These are phyloP conservation scores for Aspergillus alliaceus DNA, from an alignment of 2,329 filamentous ascomycete genomes.

Conservation along the genomic window DNA sequence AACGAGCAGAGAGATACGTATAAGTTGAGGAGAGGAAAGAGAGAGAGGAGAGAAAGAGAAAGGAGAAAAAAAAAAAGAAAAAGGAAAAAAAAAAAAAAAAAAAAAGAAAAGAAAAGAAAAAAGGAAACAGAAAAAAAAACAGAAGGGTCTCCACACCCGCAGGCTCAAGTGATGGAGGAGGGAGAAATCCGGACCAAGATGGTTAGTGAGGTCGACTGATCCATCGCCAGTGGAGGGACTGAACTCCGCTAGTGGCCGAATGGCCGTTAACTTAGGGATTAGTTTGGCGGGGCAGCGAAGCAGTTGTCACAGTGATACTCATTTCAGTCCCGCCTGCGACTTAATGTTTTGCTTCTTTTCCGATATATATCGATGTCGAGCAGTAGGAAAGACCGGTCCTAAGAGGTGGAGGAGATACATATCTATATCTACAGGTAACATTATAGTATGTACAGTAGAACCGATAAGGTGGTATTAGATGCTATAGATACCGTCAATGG, in stretches of 20 bases:
- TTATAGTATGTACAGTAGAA: no score
- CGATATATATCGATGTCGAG: neutral
- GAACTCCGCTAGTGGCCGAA: constrained; percentile 1
- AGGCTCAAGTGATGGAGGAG: neutral
- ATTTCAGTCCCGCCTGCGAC: neutral
- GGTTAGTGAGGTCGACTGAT: constrained; percentile 1
- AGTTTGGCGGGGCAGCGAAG: constrained; percentile 8
- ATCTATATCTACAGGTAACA: no score
- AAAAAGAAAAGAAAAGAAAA: neutral
- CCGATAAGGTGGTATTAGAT: no score
- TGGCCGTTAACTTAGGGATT: constrained; percentile 1
- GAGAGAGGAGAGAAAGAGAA: constrained; percentile 12
- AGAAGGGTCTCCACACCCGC: neutral
- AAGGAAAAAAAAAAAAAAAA: neutral
- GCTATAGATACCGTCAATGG: no score
- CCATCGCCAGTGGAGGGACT: neutral
- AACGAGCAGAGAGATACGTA: constrained; percentile 1
- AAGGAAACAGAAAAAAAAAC: constrained; percentile 6
- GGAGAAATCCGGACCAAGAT: neutral
- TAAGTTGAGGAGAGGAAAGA: constrained; percentile 8
- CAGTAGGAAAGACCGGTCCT: no score
- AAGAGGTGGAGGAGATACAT: no score
- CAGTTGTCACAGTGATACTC: constrained; percentile 15
- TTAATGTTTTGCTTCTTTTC: neutral
- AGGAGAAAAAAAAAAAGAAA: constrained; percentile 8